Base-by-base conservation (phyloP, 2,329 filamentous ascomycete species). In the Graphilbum ipis-grandicollis region DNA sequence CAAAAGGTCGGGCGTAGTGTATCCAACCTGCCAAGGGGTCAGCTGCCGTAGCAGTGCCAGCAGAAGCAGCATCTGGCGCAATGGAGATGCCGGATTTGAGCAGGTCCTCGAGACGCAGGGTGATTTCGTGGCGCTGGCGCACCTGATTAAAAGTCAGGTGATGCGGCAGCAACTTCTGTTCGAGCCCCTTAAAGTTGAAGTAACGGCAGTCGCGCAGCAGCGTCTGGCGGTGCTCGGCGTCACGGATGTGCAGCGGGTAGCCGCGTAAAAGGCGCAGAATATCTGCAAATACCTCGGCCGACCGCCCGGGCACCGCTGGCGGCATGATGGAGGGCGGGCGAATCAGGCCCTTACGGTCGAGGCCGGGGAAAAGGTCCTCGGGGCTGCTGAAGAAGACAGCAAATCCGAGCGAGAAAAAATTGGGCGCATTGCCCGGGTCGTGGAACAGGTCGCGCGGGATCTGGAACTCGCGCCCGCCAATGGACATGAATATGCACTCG, bases 401-500 rank as follows among this genome's bases (percentile, higher is more conserved):
- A 50, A 93, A 93, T 41, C 86, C 86, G 4, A 94, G 69, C 1
- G 84, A 79, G 63, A 96, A 96, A 65, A 85, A 96, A 55, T 96
- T 96, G 12, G 86, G 86, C n/a, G 75, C 77, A 57, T 96, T 86
- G 19, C 86, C 88, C 1, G 85, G 83, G 26, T 72, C 70, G 22
- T 71, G 78, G 56, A 96, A 93, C 42, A 93, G 66, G 47, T 93
- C 82, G 43, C 85, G 79, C 2, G 86, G 81, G 45, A 96, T 86
- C 52, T 85, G 79, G 56, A 96, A 96, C 48, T 90, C 75, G 40
- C 71, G 73, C 46, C 82, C 74, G 41, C 88, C 88, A 48, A 96
- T 88, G 42, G 81, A 79, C 49, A 93, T 85, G 62, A 86, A 93
- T 51, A 94, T 92, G 48, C 81, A 81, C 43, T 84, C 83, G 47